These are phyloP conservation scores for Candida boleticola DNA, from an alignment of 805 yeast species.

Conservation along the genomic window DNA sequence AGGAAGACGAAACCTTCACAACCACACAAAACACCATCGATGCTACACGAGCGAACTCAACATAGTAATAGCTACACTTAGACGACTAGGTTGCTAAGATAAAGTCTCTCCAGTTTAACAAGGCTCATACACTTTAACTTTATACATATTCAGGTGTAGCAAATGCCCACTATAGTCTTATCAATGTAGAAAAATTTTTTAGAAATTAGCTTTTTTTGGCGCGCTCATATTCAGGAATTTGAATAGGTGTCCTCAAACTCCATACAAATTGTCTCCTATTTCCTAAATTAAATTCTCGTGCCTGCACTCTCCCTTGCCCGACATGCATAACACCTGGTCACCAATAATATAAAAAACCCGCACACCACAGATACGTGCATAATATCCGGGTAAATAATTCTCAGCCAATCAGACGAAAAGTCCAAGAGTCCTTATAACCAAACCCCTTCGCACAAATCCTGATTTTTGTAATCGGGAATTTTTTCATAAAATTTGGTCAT, in stretches of 20 bases:
- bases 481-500: conserved; percentile 4
- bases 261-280: background rate
- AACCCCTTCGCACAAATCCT: conserved; percentile 3
- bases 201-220: no score
- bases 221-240: no score
- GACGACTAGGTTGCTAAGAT: no score
- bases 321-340: conserved; percentile 1
- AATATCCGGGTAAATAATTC: conserved; percentile 1
- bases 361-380: background rate
- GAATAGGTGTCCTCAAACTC: background rate
- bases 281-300: background rate
- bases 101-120: no score
- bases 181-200: no score
- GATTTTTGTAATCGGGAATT: conserved; percentile 6
- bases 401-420: conserved; percentile 5
- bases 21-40: no score
- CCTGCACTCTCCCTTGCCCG: background rate
- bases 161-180: no score
- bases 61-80: no score
- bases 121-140: no score
- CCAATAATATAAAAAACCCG: background rate
- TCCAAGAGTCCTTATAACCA: background rate
- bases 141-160: no score
- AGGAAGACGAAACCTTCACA: no score
- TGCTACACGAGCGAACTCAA: no score